Percentiles rank a stretch among this genome's conserved stretches.
phyloP scores from a whole-genome alignment of 2,329 filamentous ascomycete genomes.

The Ophiostoma sp. region DNA sequence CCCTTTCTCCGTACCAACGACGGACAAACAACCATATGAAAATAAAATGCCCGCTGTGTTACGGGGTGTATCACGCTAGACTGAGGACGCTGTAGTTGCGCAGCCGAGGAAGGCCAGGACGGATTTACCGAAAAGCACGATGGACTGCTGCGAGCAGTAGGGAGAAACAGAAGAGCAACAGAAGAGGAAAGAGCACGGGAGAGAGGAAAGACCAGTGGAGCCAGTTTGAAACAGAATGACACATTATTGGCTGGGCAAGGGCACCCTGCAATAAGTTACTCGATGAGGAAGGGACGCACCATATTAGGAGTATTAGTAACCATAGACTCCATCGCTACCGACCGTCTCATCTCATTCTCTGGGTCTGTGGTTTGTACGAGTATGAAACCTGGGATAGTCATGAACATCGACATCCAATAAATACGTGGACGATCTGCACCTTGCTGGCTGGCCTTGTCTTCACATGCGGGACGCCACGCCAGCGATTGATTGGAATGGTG shows the following conservation, averaged over 20 bases:
- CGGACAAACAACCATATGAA: too few relatives aligned
- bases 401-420: background rate
- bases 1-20: too few relatives aligned
- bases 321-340: background rate
- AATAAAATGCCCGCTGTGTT: too few relatives aligned
- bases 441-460: background rate
- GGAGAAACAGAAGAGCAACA: background rate
- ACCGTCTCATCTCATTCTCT: background rate
- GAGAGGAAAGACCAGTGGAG: background rate
- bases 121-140: too few relatives aligned
- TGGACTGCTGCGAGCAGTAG: too few relatives aligned
- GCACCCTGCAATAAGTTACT: background rate
- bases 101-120: too few relatives aligned
- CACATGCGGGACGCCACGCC: background rate
- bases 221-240: background rate
- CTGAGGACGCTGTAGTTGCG: too few relatives aligned
- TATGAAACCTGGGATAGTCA: too few relatives aligned
- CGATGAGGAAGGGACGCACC: background rate
- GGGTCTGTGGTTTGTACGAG: background rate
- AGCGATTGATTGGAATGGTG: background rate
- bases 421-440: background rate
- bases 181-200: background rate
- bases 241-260: background rate
- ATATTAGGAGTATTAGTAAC: background rate
- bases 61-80: too few relatives aligned